Base-by-base conservation (phyloP, 805 yeast genomes). In the Zygoascus bituminiphila region DNA sequence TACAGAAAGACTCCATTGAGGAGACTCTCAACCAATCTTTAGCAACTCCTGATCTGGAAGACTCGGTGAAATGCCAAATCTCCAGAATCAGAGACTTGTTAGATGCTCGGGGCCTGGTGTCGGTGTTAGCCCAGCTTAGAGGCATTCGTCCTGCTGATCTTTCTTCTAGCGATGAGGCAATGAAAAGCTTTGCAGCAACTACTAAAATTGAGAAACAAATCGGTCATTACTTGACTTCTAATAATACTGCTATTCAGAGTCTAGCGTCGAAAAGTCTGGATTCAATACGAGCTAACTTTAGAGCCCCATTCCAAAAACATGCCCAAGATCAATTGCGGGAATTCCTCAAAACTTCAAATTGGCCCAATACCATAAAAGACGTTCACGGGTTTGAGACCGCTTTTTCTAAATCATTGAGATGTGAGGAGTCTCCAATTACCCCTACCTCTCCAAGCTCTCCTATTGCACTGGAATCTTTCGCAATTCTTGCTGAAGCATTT, bases 401-500 rank as follows among this genome's bases (percentile, higher is more conserved):
- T 2, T 48, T 48, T 24, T 14, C 38, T 2, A 38, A 43, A 8
- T 36, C 26, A n/a, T 31, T 51, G 21, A 24, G 14, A 12, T 26
- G 46, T 14, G 52, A 48, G 36, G 24, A 15, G 9, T 17, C 33
- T n/a, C 10, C 12, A 10, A 17, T 10, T 8, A 25, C 31, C 21
- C 17, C 39, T 15, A n/a, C 39, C 17, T 15, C 44, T 25, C 42
- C 42, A 5, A 5, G 15, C 10, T 25, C 12, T 41, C 57, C 57
- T 3, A 19, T 35, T 26, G 53, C 56, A 12, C 29, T 55, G 20
- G 29, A 7, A 15, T 53, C 78, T 0, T 63, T 81, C 37, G 73
- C 70, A 38, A 59, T 68, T 0, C 60, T 84, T 25, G 60, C 76
- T 2, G 61, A 64, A 22, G 75, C 77, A 1, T 67, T 81, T 24